Conservation (phyloP, 106 monocot species). For the Allium cepa region DNA sequence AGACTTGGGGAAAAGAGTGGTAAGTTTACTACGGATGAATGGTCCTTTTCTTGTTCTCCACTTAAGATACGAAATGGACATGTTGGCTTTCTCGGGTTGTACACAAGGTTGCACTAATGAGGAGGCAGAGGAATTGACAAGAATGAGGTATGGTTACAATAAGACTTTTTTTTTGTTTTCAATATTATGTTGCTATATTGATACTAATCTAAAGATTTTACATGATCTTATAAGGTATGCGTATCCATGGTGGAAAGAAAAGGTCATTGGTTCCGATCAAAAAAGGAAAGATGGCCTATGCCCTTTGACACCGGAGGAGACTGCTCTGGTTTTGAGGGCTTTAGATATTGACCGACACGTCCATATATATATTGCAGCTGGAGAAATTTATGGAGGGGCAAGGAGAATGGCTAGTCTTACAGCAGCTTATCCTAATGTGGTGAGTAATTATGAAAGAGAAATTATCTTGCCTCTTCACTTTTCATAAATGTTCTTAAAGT, state of each 20-base stretch:
- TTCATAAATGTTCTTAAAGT: no score
- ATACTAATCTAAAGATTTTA: no score
- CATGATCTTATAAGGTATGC: conserved; percentile 48
- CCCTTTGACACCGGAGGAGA: conserved; percentile 96
- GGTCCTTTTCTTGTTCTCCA: conserved; percentile 97
- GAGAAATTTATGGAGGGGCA: conserved; percentile 85
- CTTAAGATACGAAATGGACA: conserved; percentile 95
- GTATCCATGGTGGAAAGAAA: conserved; percentile 99
- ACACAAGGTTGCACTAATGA: conserved; percentile 73
- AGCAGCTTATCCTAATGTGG: conserved; percentile 73
- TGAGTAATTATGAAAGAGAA: conserved; percentile 14
- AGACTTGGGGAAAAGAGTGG: conserved; percentile 70
- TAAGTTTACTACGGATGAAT: conserved; percentile 46
- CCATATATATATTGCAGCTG: conserved; percentile 85
- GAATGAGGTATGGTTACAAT: conserved; percentile 53
- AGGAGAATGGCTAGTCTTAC: conserved; percentile 70
- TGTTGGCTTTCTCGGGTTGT: conserved; percentile 98
- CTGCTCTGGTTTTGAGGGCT: conserved; percentile 66
- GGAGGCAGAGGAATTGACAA: conserved; percentile 66
- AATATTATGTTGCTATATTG: no score
- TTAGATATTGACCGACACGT: conserved; percentile 51
- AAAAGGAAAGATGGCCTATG: conserved; percentile 89
- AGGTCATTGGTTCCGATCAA: conserved; percentile 70
- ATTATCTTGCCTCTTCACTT: background rate
- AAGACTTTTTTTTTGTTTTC: background rate